Evolutionary conservation across 192 early-diverging fungal species (phyloP).

Genomic region (Backusella parvicylindrica): DNA sequence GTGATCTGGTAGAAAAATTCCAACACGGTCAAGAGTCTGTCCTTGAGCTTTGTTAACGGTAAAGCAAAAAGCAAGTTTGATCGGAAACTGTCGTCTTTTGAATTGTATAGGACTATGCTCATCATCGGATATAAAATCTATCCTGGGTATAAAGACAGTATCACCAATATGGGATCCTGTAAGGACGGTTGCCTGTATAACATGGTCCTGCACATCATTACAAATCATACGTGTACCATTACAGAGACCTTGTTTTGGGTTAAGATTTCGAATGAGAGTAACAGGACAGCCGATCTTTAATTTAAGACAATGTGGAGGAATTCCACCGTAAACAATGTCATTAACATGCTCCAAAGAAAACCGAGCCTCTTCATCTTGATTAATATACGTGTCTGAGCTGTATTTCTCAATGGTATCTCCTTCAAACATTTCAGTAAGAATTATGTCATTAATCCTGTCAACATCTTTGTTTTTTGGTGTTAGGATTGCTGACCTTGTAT

Average conservation of each 20-base stretch:
- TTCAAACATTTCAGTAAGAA: not conserved
- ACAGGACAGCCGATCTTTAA: conserved; percentile 11
- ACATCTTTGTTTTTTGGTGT: not conserved
- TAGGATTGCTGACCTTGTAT: not conserved
- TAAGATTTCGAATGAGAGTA: conserved; percentile 30
- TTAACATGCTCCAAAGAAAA: conserved; percentile 23
- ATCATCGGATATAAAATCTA: conserved; percentile 2
- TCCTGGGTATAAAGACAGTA: conserved; percentile 17
- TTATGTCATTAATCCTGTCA: not conserved
- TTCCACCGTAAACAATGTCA: not conserved
- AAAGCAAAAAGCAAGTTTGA: conserved; percentile 23
- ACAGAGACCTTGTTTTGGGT: conserved; percentile 14
- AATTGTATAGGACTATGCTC: not conserved
- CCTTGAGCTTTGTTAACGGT: conserved; percentile 28
- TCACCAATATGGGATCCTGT: conserved; percentile 18
- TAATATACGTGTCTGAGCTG: not conserved
- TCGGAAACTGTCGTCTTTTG: conserved; percentile 13
- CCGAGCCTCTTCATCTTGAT: not conserved
- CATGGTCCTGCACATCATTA: not conserved
- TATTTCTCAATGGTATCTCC: not conserved
- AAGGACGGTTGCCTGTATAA: conserved; percentile 16
- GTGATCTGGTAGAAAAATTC: conserved; percentile 7
- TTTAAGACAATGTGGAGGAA: conserved; percentile 20
- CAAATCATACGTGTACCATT: conserved; percentile 26
- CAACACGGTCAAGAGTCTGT: conserved; percentile 17